These are phyloP conservation scores for Sugiyamaella smithiae DNA, from an alignment of 805 yeast genomes.

Conservation along the genomic window DNA sequence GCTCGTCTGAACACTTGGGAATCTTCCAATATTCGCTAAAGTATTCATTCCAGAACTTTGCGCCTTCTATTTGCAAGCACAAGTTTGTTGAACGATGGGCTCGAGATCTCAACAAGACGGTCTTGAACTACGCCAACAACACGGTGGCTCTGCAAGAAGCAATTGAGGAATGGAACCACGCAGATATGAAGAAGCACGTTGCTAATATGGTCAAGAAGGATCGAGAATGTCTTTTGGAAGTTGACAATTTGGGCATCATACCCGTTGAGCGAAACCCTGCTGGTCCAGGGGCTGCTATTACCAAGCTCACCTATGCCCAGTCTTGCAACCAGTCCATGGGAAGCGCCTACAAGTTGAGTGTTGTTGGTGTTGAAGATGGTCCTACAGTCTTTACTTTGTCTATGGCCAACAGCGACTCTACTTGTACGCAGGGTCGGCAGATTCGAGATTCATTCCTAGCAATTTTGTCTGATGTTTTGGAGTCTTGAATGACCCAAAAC, in stretches of 20 bases:
- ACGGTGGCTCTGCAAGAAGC: not conserved
- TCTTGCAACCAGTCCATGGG: constrained; percentile 2
- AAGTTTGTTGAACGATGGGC: constrained; percentile 14
- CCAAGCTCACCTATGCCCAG: constrained; percentile 10
- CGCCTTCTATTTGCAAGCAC: not conserved
- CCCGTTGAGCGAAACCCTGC: not conserved
- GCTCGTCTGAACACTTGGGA: constrained; percentile 2
- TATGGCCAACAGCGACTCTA: not conserved
- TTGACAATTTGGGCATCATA: constrained; percentile 12
- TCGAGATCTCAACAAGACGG: constrained; percentile 4
- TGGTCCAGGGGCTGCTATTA: constrained; percentile 2
- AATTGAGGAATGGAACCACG: not conserved
- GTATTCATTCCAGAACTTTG: constrained; percentile 1
- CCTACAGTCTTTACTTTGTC: constrained; percentile 10
- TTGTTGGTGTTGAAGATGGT: constrained; percentile 10
- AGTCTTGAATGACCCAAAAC: too few species aligned
- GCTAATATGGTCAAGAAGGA: not conserved
- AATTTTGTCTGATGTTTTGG: constrained; percentile 10
- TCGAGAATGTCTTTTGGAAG: constrained; percentile 6
- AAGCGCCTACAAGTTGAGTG: constrained; percentile 6
- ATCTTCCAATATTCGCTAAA: not conserved
- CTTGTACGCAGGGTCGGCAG: not conserved
- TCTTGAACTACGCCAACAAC: constrained; percentile 1
- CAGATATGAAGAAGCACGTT: constrained; percentile 6
- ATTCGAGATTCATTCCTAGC: constrained; percentile 14